A percentile compares a stretch with the other conserved stretches of the same genome.
phyloP scores from a whole-genome alignment of 2,329 filamentous ascomycete genomes.

The Venturia asperata region DNA sequence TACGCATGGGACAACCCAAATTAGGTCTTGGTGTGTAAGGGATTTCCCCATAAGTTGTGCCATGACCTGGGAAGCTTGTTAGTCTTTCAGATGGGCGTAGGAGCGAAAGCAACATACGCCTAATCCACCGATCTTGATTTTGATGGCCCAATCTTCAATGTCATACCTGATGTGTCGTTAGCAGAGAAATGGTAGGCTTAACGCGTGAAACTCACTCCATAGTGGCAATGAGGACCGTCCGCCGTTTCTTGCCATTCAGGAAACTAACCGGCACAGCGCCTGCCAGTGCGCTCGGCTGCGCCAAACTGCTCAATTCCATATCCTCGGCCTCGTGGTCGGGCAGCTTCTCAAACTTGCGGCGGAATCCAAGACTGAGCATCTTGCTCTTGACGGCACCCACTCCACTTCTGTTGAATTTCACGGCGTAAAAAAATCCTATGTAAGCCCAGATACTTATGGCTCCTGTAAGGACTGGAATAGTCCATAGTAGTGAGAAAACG shows the following conservation, averaged over 20 bases:
- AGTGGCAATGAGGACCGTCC: background rate
- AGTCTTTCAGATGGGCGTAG: background rate
- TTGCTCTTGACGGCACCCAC: slow-evolving; percentile 34
- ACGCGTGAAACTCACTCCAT: background rate
- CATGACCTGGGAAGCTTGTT: slow-evolving; percentile 41
- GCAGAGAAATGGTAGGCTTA: background rate
- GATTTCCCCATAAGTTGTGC: slow-evolving; percentile 63
- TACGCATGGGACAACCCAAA: slow-evolving; percentile 52
- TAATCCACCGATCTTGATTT: slow-evolving; percentile 64
- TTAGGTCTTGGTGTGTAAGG: slow-evolving; percentile 56
- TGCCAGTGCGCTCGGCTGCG: background rate
- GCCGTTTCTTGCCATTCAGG: background rate
- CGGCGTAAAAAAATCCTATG: slow-evolving; percentile 54
- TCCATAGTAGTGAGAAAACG: slow-evolving; percentile 48
- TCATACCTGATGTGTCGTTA: slow-evolving; percentile 48
- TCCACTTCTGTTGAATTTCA: slow-evolving; percentile 56
- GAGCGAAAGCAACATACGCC: slow-evolving; percentile 35
- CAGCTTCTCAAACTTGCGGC: slow-evolving; percentile 9
- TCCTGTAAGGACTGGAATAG: slow-evolving; percentile 47
- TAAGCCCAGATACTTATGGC: slow-evolving; percentile 48
- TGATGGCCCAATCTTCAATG: slow-evolving; percentile 62
- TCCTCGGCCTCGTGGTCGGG: background rate
- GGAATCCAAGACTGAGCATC: slow-evolving; percentile 1
- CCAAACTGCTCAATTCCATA: background rate
- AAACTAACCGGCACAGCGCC: background rate